A percentile compares a stretch with the other conserved stretches of the same genome.
Conservation (phyloP, 352 stramenopile genomes). For the Phytophthora foliorum region DNA sequence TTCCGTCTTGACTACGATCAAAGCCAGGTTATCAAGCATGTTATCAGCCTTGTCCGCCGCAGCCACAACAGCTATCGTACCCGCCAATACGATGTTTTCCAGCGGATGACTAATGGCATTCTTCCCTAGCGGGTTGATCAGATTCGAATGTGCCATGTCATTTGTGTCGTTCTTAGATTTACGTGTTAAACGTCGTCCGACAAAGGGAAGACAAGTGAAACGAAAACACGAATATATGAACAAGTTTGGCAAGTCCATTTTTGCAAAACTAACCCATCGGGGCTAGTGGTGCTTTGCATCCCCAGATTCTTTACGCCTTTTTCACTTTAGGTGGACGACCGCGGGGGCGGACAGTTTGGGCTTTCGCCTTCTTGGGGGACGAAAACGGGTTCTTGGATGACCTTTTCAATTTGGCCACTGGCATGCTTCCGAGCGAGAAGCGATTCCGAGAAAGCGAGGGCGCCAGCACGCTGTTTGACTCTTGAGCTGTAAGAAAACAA, state of each 20-base stretch:
- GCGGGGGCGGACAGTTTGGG: slow-evolving; percentile 28
- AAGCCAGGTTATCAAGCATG: slow-evolving; percentile 91
- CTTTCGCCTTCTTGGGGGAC: slow-evolving; percentile 35
- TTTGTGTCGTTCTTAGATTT: slow-evolving; percentile 13
- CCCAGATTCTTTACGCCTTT: slow-evolving; percentile 23
- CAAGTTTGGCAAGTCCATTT: slow-evolving; percentile 13
- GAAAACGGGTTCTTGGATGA: slow-evolving; percentile 84
- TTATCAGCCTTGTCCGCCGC: slow-evolving; percentile 89
- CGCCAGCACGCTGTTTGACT: slow-evolving; percentile 73
- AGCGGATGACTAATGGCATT: slow-evolving; percentile 94
- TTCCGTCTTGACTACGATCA: slow-evolving; percentile 88
- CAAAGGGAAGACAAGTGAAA: slow-evolving; percentile 16
- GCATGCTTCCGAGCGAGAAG: slow-evolving; percentile 82
- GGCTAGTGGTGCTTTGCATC: not conserved
- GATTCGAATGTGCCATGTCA: not conserved
- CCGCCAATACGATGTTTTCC: slow-evolving; percentile 93
- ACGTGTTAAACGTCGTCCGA: not conserved
- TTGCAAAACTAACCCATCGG: not conserved
- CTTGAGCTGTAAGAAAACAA: slow-evolving; percentile 39
- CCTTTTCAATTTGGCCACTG: slow-evolving; percentile 85
- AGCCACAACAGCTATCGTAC: slow-evolving; percentile 94
- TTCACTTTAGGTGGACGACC: slow-evolving; percentile 49
- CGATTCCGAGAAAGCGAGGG: slow-evolving; percentile 72
- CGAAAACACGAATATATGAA: slow-evolving; percentile 30
- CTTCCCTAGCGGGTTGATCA: slow-evolving; percentile 54